These are phyloP conservation scores for Macadamia integrifolia DNA, from an alignment of 164 flowering plant genomes.

Conservation along the genomic window DNA sequence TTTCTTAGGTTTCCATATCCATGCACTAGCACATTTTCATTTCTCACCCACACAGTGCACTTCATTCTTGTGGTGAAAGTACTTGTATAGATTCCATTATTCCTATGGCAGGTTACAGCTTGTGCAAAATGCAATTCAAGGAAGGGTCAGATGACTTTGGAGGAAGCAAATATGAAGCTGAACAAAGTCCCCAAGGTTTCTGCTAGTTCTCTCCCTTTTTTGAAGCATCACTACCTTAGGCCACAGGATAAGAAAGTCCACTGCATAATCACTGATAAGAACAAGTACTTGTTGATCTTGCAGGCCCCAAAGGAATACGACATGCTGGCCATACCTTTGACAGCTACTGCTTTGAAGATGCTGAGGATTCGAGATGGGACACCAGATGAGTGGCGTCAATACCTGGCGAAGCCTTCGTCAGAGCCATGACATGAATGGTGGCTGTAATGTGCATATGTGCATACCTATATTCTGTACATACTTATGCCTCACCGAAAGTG, in stretches of 20 bases:
- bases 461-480: constrained; percentile 13
- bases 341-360: constrained; percentile 60
- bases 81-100: not conserved
- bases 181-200: constrained; percentile 71
- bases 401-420: constrained; percentile 37
- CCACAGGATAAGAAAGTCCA: no score
- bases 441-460: constrained; percentile 11
- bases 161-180: constrained; percentile 85
- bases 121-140: constrained; percentile 87
- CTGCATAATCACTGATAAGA: no score
- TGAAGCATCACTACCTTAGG: not conserved
- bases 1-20: no score
- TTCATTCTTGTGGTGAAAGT: no score
- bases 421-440: constrained; percentile 22
- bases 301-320: constrained; percentile 88
- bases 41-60: no score
- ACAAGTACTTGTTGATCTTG: constrained; percentile 8
- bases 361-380: constrained; percentile 53
- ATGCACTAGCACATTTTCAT: no score
- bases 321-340: constrained; percentile 78
- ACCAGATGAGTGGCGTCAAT: constrained; percentile 88
- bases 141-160: constrained; percentile 78
- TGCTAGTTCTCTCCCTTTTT: not conserved
- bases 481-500: not conserved
- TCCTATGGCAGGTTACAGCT: constrained; percentile 68